Evolutionary conservation across 306 rosid genomes (phyloP).

Genomic region (Urtica urens): DNA sequence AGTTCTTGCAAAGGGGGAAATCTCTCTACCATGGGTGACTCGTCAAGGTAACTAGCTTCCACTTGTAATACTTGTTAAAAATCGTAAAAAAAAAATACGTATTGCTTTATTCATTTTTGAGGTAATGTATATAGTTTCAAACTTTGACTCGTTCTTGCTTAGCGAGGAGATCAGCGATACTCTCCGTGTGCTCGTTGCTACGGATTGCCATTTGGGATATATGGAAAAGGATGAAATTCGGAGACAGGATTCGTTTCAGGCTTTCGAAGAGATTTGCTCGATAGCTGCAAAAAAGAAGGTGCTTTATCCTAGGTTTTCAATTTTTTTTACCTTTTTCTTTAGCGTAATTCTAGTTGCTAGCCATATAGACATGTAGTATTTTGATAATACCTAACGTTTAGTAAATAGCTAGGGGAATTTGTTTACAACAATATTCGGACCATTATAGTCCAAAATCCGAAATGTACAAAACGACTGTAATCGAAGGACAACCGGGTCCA

Average conservation of each 20-base stretch:
- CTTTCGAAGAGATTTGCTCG: constrained; percentile 89
- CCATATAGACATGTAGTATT: too few species aligned
- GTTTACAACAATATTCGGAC: too few species aligned
- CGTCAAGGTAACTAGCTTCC: constrained; percentile 19
- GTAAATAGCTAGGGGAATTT: too few species aligned
- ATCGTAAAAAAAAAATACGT: neutral
- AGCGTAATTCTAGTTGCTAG: neutral
- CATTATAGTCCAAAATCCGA: too few species aligned
- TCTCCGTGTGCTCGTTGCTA: constrained; percentile 74
- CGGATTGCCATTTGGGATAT: constrained; percentile 92
- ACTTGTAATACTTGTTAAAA: neutral
- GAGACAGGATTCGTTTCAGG: constrained; percentile 83
- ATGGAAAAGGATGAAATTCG: constrained; percentile 96
- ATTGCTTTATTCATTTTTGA: neutral
- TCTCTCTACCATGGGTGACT: constrained; percentile 21
- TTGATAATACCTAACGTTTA: too few species aligned
- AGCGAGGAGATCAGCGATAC: constrained; percentile 61
- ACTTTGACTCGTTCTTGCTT: neutral
- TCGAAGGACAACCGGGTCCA: too few species aligned
- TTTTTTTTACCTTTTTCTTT: neutral
- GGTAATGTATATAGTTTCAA: neutral
- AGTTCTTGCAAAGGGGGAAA: neutral
- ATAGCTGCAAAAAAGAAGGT: constrained; percentile 61
- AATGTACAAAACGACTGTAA: too few species aligned
- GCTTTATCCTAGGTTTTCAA: neutral